Evolutionary conservation across 2,329 filamentous ascomycete species (phyloP).

Genomic region (Aspergillus ochraceus): DNA sequence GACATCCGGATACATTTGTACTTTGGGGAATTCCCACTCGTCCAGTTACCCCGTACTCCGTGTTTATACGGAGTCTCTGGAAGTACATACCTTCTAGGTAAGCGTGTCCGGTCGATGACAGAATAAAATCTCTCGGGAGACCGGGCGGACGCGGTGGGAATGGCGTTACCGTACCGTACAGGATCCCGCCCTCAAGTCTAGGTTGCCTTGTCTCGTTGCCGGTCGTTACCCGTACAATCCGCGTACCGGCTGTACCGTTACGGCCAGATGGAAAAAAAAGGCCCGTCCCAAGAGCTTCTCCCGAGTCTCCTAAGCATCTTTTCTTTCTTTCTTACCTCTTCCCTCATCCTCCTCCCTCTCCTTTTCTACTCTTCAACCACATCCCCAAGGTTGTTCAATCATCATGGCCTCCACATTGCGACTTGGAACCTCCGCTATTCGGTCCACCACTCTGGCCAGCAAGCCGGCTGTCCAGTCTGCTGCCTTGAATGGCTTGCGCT

Average conservation of each 20-base stretch:
- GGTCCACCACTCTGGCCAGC: slow-evolving; percentile 69
- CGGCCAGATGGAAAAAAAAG: slow-evolving; percentile 34
- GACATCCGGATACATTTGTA: too few species aligned
- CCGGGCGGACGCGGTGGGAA: background rate
- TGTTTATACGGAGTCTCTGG: too few species aligned
- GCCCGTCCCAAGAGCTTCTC: slow-evolving; percentile 33
- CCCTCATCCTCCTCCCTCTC: slow-evolving; percentile 29
- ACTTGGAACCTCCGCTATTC: slow-evolving; percentile 77
- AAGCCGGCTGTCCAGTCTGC: slow-evolving; percentile 67
- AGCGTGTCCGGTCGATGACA: background rate
- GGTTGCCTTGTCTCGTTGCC: slow-evolving; percentile 12
- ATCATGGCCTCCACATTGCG: slow-evolving; percentile 83
- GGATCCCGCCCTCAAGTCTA: slow-evolving; percentile 7
- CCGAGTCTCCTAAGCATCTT: slow-evolving; percentile 18
- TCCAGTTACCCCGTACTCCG: too few species aligned
- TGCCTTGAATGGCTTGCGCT: slow-evolving; percentile 80
- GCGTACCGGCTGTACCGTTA: slow-evolving; percentile 35
- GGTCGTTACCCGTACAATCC: slow-evolving; percentile 22
- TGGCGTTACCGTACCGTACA: background rate
- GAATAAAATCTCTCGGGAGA: slow-evolving; percentile 19
- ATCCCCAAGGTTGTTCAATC: slow-evolving; percentile 35
- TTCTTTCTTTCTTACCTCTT: slow-evolving; percentile 31
- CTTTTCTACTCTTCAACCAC: slow-evolving; percentile 34
- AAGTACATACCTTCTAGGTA: too few species aligned
- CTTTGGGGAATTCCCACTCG: too few species aligned